A percentile compares a stretch with the other conserved stretches of the same genome.
These are phyloP conservation scores for Sporothrix schenckii DNA, from an alignment of 2,329 filamentous ascomycete genomes.

Conservation along the genomic window DNA sequence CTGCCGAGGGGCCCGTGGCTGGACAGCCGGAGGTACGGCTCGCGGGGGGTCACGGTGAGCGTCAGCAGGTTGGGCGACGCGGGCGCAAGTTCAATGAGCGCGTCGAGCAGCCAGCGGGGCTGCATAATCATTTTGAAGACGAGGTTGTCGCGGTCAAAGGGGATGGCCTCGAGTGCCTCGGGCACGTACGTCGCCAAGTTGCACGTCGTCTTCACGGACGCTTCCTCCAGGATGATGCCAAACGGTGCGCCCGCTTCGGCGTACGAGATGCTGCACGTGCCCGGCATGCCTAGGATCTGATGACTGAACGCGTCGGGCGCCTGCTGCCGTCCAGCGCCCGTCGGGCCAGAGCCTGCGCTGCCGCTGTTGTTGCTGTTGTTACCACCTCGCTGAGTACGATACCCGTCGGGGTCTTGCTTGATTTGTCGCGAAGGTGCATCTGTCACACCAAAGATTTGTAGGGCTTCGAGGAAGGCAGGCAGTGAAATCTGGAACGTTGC, in stretches of 20 bases:
- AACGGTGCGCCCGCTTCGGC: slow-evolving; percentile 73
- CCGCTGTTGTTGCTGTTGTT: slow-evolving; percentile 41
- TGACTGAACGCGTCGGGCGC: slow-evolving; percentile 74
- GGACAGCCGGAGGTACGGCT: slow-evolving; percentile 75
- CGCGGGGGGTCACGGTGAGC: slow-evolving; percentile 64
- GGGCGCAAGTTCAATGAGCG: slow-evolving; percentile 67
- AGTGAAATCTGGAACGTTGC: slow-evolving; percentile 81
- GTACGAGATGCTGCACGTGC: slow-evolving; percentile 84
- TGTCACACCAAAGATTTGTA: slow-evolving; percentile 93
- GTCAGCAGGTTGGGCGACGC: slow-evolving; percentile 74
- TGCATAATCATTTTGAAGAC: slow-evolving; percentile 95
- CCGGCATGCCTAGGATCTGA: slow-evolving; percentile 78
- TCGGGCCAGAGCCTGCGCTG: background rate
- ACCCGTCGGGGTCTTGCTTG: slow-evolving; percentile 62
- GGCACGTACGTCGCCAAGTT: slow-evolving; percentile 86
- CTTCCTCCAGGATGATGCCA: slow-evolving; percentile 82
- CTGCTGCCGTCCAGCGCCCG: slow-evolving; percentile 32
- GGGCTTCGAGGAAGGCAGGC: slow-evolving; percentile 82
- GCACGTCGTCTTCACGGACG: slow-evolving; percentile 84
- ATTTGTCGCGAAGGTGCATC: slow-evolving; percentile 63
- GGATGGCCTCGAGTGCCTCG: slow-evolving; percentile 76
- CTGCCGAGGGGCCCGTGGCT: slow-evolving; percentile 63
- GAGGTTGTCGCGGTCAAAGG: slow-evolving; percentile 78
- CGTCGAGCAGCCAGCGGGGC: slow-evolving; percentile 70
- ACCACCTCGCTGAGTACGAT: slow-evolving; percentile 64